Evolutionary conservation across 2,329 filamentous ascomycete genomes (phyloP).

Genomic region (Bipolaris cookei): DNA sequence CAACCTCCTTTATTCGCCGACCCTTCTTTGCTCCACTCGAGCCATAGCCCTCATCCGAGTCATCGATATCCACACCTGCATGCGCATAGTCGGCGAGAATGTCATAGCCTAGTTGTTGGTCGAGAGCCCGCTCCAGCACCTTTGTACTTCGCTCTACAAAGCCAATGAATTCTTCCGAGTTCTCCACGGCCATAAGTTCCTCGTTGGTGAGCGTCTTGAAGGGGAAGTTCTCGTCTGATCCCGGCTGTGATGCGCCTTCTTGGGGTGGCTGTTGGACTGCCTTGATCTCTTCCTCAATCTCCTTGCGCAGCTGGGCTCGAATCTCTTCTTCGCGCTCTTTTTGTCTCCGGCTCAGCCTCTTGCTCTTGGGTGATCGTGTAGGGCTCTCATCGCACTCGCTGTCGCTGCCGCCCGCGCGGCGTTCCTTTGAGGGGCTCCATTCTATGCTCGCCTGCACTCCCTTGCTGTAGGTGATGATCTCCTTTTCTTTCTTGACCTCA

Average conservation of each 20-base stretch:
- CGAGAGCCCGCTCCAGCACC: constrained; percentile 92
- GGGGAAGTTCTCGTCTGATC: constrained; percentile 67
- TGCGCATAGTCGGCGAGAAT: constrained; percentile 93
- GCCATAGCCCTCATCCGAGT: constrained; percentile 76
- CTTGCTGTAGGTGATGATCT: constrained; percentile 96
- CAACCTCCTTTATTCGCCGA: constrained; percentile 80
- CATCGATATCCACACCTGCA: constrained; percentile 76
- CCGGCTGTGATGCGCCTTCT: constrained; percentile 52
- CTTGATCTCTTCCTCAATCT: constrained; percentile 91
- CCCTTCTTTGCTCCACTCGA: constrained; percentile 74
- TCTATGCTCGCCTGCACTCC: constrained; percentile 88
- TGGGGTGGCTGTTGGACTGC: constrained; percentile 60
- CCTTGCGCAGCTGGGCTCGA: constrained; percentile 78
- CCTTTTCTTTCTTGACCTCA: constrained; percentile 67
- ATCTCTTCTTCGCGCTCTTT: constrained; percentile 88
- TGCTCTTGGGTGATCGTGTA: constrained; percentile 62
- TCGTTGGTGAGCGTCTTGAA: constrained; percentile 80
- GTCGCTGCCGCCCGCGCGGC: constrained; percentile 59
- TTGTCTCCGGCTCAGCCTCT: constrained; percentile 78
- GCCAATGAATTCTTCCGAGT: constrained; percentile 90
- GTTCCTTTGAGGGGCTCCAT: constrained; percentile 64
- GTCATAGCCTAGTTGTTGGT: constrained; percentile 94
- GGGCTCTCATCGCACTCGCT: constrained; percentile 68
- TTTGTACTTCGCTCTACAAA: constrained; percentile 97
- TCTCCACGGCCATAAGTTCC: constrained; percentile 87